A percentile compares a stretch with the other conserved stretches of the same genome.
phyloP scores from a whole-genome alignment of 345 rosid species.

The Eucalyptus cloeziana region DNA sequence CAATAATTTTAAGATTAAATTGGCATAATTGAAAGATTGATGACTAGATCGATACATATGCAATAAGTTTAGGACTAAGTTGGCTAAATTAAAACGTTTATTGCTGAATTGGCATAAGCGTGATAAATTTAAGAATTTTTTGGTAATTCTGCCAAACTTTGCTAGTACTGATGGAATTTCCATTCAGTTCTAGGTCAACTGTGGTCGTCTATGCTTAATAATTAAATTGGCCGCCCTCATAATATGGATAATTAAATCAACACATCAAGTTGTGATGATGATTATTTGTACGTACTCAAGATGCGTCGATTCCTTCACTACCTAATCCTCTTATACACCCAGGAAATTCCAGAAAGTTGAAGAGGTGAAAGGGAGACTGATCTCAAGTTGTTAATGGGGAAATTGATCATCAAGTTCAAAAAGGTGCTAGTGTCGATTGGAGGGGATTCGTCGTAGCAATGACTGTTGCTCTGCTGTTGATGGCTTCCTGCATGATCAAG shows the following conservation, averaged over 20 bases:
- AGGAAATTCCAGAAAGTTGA: not conserved
- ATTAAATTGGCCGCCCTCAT: not conserved
- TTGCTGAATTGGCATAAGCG: fast-evolving
- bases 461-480: constrained; percentile 16
- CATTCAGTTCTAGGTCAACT: not conserved
- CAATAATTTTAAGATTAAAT: not conserved
- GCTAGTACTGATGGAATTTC: not conserved
- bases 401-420: constrained; percentile 4
- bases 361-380: not conserved
- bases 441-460: constrained; percentile 3
- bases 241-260: not conserved
- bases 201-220: not conserved
- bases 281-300: not conserved
- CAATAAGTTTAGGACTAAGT: fast-evolving
- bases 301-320: not conserved
- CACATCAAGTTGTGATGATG: not conserved
- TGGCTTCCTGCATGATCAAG: constrained; percentile 14
- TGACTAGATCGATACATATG: fast-evolving
- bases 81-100: too few relatives aligned
- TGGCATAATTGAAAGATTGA: not conserved
- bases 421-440: constrained; percentile 2
- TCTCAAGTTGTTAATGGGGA: constrained; percentile 7
- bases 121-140: not conserved
- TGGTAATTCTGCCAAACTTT: not conserved
- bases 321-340: not conserved